Evolutionary conservation across 2,329 filamentous ascomycete genomes (phyloP).

Genomic region (Alternaria triticimaculans): DNA sequence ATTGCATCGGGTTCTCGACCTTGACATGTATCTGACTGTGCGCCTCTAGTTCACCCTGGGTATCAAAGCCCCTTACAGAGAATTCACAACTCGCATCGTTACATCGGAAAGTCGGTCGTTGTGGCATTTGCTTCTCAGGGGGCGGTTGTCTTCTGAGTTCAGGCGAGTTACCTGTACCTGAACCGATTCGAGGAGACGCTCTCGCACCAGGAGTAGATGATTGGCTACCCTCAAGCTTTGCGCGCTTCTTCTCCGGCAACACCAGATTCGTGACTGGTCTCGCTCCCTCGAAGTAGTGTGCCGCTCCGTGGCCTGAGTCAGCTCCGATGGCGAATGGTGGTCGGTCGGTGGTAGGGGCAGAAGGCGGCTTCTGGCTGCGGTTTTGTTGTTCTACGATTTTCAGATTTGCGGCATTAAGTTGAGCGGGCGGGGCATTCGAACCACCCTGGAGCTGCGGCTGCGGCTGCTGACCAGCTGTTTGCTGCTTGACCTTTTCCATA

Average conservation of each 20-base stretch:
- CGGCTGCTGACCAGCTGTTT: conserved; percentile 15
- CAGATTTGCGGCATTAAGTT: conserved; percentile 48
- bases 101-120: conserved; percentile 61
- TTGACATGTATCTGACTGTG: conserved; percentile 63
- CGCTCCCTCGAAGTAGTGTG: conserved; percentile 60
- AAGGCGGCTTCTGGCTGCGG: conserved; percentile 57
- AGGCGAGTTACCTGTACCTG: conserved; percentile 49
- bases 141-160: conserved; percentile 56
- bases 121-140: conserved; percentile 52
- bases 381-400: conserved; percentile 54
- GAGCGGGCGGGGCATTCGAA: conserved; percentile 29
- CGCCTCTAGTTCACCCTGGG: conserved; percentile 60
- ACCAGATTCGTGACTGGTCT: conserved; percentile 64
- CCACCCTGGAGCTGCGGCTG: conserved; percentile 24
- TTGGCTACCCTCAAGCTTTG: conserved; percentile 56
- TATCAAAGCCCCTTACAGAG: conserved; percentile 62
- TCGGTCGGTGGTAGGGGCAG: conserved; percentile 58
- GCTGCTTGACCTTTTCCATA: conserved; percentile 31
- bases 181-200: conserved; percentile 49
- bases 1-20: conserved; percentile 64
- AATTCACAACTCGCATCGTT: conserved; percentile 59
- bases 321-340: conserved; percentile 60
- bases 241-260: conserved; percentile 63
- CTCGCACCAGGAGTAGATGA: conserved; percentile 51
- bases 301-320: conserved; percentile 63